phyloP scores from a whole-genome alignment of 2,329 filamentous ascomycete genomes.

The Phialophora tarda region DNA sequence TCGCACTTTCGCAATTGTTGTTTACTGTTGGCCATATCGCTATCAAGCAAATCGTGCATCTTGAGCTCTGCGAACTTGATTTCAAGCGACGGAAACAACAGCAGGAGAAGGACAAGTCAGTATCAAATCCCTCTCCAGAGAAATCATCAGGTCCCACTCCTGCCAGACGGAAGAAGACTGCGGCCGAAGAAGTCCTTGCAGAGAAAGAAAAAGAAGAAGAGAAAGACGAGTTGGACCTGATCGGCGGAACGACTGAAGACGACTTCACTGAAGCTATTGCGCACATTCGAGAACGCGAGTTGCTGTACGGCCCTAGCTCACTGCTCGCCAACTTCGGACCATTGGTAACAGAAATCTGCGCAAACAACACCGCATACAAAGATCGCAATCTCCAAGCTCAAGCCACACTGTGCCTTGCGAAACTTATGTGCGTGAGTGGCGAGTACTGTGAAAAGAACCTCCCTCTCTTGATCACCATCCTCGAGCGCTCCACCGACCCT shows the following conservation, averaged over 20 bases:
- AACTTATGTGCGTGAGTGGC: constrained; percentile 97
- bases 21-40: constrained; percentile 96
- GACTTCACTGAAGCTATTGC: constrained; percentile 88
- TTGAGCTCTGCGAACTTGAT: constrained; percentile 95
- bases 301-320: constrained; percentile 81
- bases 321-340: constrained; percentile 90
- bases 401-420: constrained; percentile 91
- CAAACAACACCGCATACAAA: constrained; percentile 89
- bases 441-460: constrained; percentile 96
- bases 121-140: constrained; percentile 40
- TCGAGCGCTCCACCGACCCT: constrained; percentile 90
- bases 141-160: constrained; percentile 46
- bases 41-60: constrained; percentile 97
- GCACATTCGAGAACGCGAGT: constrained; percentile 81
- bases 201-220: constrained; percentile 64
- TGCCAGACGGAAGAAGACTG: constrained; percentile 57
- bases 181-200: constrained; percentile 45
- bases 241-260: constrained; percentile 93
- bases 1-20: constrained; percentile 84
- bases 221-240: constrained; percentile 90
- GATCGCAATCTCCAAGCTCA: constrained; percentile 90
- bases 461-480: constrained; percentile 92
- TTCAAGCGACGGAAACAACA: constrained; percentile 96
- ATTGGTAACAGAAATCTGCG: constrained; percentile 89
- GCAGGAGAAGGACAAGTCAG: constrained; percentile 71